Percentiles rank a stretch among this genome's conserved stretches.
Conservation (phyloP, 768 basidiomycete genomes). For the Pleurotus tuoliensis region DNA sequence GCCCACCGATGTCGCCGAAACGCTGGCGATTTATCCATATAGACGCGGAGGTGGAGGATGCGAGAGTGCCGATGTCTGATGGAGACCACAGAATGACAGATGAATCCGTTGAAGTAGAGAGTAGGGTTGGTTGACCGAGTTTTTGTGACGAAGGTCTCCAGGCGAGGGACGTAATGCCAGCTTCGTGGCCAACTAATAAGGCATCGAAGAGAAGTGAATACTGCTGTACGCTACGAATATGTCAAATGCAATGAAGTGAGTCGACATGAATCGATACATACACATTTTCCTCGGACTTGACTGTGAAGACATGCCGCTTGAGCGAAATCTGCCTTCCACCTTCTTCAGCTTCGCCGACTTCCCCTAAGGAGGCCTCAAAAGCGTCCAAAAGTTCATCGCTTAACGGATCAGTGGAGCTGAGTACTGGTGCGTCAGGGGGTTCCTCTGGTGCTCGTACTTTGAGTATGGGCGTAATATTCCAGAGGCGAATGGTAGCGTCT, state of each 20-base stretch:
- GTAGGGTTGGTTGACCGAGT: constrained; percentile 42
- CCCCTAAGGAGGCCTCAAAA: constrained; percentile 80
- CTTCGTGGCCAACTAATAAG: constrained; percentile 93
- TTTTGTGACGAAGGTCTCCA: constrained; percentile 56
- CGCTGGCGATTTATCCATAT: constrained; percentile 91
- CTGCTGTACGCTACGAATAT: constrained; percentile 31
- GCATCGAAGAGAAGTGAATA: constrained; percentile 91
- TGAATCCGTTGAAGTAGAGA: constrained; percentile 95
- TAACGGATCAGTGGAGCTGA: constrained; percentile 15
- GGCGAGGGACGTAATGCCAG: constrained; percentile 81
- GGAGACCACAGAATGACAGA: constrained; percentile 95
- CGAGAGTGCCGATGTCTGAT: constrained; percentile 39
- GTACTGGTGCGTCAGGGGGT: constrained; percentile 16
- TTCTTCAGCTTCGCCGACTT: constrained; percentile 68
- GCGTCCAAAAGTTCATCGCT: constrained; percentile 80
- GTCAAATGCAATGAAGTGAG: neutral
- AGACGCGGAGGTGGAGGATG: constrained; percentile 41
- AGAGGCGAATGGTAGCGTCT: constrained; percentile 89
- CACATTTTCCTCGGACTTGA: constrained; percentile 46
- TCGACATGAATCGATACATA: constrained; percentile 17
- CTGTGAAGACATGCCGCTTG: constrained; percentile 75
- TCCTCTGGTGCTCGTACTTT: constrained; percentile 22
- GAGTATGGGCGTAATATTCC: constrained; percentile 68
- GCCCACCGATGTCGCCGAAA: constrained; percentile 93
- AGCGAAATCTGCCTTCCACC: constrained; percentile 85